Evolutionary conservation across 2,329 filamentous ascomycete genomes (phyloP).

Genomic region (Trichoderma arundinaceum): DNA sequence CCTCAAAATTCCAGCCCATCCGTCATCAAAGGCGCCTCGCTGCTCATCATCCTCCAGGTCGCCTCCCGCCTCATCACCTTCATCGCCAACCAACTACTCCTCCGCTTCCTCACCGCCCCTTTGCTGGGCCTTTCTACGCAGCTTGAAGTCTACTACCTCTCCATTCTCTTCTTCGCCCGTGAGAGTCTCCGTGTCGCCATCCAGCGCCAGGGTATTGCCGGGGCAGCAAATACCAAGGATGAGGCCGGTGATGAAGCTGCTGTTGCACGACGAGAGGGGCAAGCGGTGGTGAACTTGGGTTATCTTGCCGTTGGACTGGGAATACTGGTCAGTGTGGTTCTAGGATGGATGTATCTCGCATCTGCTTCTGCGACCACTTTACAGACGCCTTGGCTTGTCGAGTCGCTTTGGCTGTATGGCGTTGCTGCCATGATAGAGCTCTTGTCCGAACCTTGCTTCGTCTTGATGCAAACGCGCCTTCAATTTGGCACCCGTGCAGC

Average conservation of each 20-base stretch:
- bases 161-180: constrained; percentile 91
- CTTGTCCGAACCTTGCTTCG: constrained; percentile 85
- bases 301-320: constrained; percentile 79
- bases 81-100: constrained; percentile 84
- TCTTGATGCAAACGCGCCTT: constrained; percentile 81
- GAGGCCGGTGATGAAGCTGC: constrained; percentile 29
- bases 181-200: constrained; percentile 91
- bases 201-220: constrained; percentile 67
- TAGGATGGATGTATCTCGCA: constrained; percentile 72
- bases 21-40: constrained; percentile 73
- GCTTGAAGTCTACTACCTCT: constrained; percentile 89
- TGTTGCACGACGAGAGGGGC: constrained; percentile 53
- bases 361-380: constrained; percentile 55
- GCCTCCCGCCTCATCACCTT: constrained; percentile 89
- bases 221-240: constrained; percentile 8
- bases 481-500: constrained; percentile 79
- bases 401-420: constrained; percentile 61
- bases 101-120: constrained; percentile 85
- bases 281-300: constrained; percentile 86
- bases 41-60: constrained; percentile 87
- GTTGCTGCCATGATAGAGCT: constrained; percentile 72
- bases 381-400: constrained; percentile 67
- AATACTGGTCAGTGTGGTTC: constrained; percentile 62
- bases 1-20: constrained; percentile 36
- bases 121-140: constrained; percentile 86